Evolutionary conservation across 73 alveolate genomes (phyloP), one percentile per base, ranked within the genome.

Genomic region (Uronychia setigera): DNA sequence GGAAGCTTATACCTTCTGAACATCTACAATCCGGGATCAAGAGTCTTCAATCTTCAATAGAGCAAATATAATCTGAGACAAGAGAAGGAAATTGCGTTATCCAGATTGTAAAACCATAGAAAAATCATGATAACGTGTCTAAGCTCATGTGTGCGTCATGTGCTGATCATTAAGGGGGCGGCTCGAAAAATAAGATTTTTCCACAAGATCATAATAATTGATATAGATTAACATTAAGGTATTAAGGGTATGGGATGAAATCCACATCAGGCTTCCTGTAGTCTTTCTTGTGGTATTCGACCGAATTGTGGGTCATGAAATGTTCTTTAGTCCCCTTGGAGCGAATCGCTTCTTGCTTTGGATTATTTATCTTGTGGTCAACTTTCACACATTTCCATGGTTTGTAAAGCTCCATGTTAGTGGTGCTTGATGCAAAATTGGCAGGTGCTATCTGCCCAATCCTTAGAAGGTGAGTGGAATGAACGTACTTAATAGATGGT

Each of bases 161-260:
- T 11, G 5, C 67, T 46, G n/a, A 5, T 46, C 67, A 46, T 46
- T 11, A 5, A 19, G 19, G 19, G n/a, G 67, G 67, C 5, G 67
- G 19, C 67, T 46, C 19, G n/a, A n/a, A n/a, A 46, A 46, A 5
- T 46, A 46, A 19, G 67, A 19, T 46, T 46, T 19, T 46, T 46
- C 19, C 5, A 46, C 67, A 11, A 46, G n/a, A n/a, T n/a, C n/a
- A n/a, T n/a, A n/a, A n/a, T n/a, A n/a, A n/a, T n/a, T n/a, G n/a
- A n/a, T n/a, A n/a, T n/a, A n/a, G n/a, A n/a, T n/a, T n/a, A n/a
- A n/a, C n/a, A n/a, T n/a, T n/a, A 11, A 46, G 67, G 19, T 19
- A 46, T 46, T 46, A 46, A 29, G 94, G 94, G 59, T 88, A 88
- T 0, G 89, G 94, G 80, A 88, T 88, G 35, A 82, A 67, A 57